A percentile compares a stretch with the other conserved stretches of the same genome.
Evolutionary conservation across 192 early-diverging fungal species (phyloP).

Genomic region (Dissophora ornata): DNA sequence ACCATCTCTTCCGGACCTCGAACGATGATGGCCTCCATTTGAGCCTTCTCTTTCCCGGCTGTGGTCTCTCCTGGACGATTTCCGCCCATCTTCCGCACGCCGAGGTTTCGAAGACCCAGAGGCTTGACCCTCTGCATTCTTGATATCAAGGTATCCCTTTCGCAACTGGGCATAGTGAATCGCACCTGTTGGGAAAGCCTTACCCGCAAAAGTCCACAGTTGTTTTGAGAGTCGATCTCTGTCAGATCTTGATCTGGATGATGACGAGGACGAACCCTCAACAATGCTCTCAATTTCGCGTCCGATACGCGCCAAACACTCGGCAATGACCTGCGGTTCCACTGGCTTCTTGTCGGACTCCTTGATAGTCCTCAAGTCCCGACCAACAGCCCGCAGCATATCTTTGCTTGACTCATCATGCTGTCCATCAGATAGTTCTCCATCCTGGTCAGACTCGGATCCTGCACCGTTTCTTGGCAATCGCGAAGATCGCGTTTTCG

Average conservation of each 20-base stretch:
- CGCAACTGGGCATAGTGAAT: constrained; percentile 59
- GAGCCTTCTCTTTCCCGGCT: constrained; percentile 63
- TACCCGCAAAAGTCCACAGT: constrained; percentile 67
- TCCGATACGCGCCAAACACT: constrained; percentile 67
- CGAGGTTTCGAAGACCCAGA: constrained; percentile 50
- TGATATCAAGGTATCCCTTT: constrained; percentile 52
- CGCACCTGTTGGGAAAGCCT: constrained; percentile 62
- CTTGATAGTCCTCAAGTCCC: constrained; percentile 40
- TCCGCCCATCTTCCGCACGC: constrained; percentile 78
- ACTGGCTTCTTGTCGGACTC: constrained; percentile 50
- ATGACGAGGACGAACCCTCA: constrained; percentile 21
- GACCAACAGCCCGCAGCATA: constrained; percentile 32
- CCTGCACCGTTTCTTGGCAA: constrained; percentile 14
- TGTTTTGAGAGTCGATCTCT: constrained; percentile 61
- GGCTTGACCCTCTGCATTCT: constrained; percentile 30
- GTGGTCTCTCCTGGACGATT: constrained; percentile 66
- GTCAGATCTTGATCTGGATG: constrained; percentile 58
- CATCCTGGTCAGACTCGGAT: constrained; percentile 16
- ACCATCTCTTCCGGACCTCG: constrained; percentile 24
- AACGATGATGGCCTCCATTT: constrained; percentile 28
- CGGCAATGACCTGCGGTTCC: constrained; percentile 60
- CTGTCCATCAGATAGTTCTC: constrained; percentile 18
- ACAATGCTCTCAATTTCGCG: constrained; percentile 62
- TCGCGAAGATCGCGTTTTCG: constrained; percentile 12
- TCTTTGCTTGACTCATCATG: constrained; percentile 40